Evolutionary conservation across 805 yeast species (phyloP).

Genomic region (Phaffomyces opuntiae): DNA sequence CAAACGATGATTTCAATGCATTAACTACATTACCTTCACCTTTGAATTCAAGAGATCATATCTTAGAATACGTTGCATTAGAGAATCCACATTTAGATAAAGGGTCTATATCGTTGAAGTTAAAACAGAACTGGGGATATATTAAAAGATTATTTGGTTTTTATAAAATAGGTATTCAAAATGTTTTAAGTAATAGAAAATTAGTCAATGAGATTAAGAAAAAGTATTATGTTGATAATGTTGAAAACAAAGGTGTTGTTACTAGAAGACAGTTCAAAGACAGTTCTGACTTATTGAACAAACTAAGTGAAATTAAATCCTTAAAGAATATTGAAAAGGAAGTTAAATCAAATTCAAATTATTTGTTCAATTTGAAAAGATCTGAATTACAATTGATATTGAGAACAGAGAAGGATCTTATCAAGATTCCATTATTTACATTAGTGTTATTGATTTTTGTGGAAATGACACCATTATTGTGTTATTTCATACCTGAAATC

Average conservation of each 20-base stretch:
- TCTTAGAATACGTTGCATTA: constrained; percentile 22
- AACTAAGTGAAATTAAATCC: constrained; percentile 31
- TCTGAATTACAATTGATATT: constrained; percentile 36
- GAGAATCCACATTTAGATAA: constrained; percentile 22
- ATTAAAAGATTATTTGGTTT: constrained; percentile 41
- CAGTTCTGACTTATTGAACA: constrained; percentile 29
- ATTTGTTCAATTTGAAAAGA: constrained; percentile 36
- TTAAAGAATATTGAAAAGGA: constrained; percentile 18
- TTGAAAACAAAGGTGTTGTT: constrained; percentile 12
- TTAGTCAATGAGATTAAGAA: constrained; percentile 22
- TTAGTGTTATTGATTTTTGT: constrained; percentile 40
- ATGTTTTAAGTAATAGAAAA: constrained; percentile 43
- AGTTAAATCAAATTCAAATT: constrained; percentile 7
- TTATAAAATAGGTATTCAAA: constrained; percentile 51
- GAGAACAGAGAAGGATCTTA: constrained; percentile 37
- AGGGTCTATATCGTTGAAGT: constrained; percentile 13
- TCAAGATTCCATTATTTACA: constrained; percentile 48
- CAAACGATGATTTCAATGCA: constrained; percentile 6
- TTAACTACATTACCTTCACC: constrained; percentile 3
- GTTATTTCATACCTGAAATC: constrained; percentile 46
- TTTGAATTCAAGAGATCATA: constrained; percentile 1
- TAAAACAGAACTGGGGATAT: constrained; percentile 35
- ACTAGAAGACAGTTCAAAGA: constrained; percentile 24
- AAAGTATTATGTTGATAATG: constrained; percentile 23
- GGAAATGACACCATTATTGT: constrained; percentile 47